A percentile compares a stretch with the other conserved stretches of the same genome.
phyloP scores from a whole-genome alignment of 257 asterid genomes.

The Nicotiana sylvestris region DNA sequence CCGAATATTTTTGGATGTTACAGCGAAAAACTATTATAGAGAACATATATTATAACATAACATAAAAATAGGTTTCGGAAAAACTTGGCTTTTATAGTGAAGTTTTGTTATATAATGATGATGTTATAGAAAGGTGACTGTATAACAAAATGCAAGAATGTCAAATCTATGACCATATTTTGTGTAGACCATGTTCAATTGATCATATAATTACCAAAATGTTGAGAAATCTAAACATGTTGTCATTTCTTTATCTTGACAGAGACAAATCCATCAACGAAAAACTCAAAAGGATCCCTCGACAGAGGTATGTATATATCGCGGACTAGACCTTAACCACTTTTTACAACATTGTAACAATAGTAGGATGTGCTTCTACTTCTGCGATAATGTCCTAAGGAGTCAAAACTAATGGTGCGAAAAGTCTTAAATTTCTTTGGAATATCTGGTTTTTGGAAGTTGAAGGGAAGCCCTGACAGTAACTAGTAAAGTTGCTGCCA shows the following conservation, averaged over 20 bases:
- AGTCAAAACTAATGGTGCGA: neutral
- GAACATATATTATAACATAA: no score
- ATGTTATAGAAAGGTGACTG: no score
- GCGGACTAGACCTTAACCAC: neutral
- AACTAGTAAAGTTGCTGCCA: no score
- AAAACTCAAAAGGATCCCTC: conserved; percentile 52
- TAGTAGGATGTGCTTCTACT: neutral
- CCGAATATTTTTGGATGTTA: no score
- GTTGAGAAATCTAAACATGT: neutral
- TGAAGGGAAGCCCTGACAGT: no score
- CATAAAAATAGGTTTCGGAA: no score
- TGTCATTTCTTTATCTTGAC: conserved; percentile 17
- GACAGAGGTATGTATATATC: conserved; percentile 54
- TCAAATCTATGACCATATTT: neutral
- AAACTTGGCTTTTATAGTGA: no score
- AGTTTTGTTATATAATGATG: no score
- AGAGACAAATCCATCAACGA: conserved; percentile 44
- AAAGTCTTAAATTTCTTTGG: neutral
- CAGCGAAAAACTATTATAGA: no score
- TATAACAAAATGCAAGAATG: neutral
- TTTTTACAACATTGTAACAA: neutral
- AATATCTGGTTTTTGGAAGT: neutral
- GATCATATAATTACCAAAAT: neutral
- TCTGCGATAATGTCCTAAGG: neutral
- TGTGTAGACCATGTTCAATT: neutral